These are phyloP conservation scores for Apophysomyces sp. DNA, from an alignment of 371 early-diverging fungal species.

Conservation along the genomic window DNA sequence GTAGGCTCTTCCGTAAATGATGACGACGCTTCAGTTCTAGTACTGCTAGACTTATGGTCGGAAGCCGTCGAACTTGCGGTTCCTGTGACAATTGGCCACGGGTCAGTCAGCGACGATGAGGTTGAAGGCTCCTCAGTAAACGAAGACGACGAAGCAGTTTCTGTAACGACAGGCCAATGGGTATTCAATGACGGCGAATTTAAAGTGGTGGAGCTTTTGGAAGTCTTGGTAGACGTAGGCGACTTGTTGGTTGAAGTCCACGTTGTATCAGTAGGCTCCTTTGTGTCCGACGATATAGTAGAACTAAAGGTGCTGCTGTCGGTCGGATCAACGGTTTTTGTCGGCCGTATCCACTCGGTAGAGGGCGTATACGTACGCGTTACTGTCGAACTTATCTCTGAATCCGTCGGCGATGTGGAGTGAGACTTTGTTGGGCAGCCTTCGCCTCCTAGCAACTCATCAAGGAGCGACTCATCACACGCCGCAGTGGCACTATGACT, in stretches of 20 bases:
- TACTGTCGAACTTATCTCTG: background rate
- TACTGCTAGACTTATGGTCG: no score
- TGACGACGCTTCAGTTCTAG: background rate
- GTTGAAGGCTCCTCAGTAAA: background rate
- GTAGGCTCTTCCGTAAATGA: background rate
- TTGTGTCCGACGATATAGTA: background rate
- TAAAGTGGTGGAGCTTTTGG: no score
- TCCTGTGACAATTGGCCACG: no score
- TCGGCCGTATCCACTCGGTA: background rate
- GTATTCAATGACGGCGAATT: no score
- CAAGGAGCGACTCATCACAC: background rate
- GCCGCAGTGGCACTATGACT: background rate
- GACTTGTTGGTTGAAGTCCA: no score
- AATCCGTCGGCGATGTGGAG: background rate
- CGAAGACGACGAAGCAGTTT: background rate
- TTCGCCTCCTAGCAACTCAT: background rate
- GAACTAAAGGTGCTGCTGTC: background rate
- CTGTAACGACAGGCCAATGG: no score
- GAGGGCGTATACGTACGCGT: background rate
- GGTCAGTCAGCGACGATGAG: background rate
- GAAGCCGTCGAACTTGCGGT: no score
- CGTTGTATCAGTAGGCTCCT: background rate
- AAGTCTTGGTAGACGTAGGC: no score
- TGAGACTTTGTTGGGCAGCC: conserved; percentile 4
- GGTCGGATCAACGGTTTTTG: background rate